Evolutionary conservation across 2,329 filamentous ascomycete genomes (phyloP).

Genomic region (Seiridium unicorne): DNA sequence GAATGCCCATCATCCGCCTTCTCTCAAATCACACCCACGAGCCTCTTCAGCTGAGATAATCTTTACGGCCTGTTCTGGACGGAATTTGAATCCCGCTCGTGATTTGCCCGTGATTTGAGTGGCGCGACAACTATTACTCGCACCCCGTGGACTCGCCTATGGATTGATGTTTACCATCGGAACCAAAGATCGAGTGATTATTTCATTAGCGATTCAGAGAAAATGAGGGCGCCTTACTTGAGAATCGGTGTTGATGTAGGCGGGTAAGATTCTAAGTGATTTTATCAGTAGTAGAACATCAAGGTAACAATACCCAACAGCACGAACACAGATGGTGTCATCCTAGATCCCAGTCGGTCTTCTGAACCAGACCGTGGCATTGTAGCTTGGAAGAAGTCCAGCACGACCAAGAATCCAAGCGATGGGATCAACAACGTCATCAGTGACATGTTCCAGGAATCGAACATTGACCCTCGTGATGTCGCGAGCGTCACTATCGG

Average conservation of each 20-base stretch:
- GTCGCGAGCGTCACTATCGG: conserved; percentile 48
- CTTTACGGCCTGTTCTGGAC: no score
- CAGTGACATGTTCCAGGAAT: conserved; percentile 14
- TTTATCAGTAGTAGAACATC: neutral
- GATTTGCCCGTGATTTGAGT: no score
- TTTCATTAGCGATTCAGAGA: neutral
- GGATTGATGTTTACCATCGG: no score
- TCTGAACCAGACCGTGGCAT: conserved; percentile 5
- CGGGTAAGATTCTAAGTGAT: conserved; percentile 9
- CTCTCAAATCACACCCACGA: no score
- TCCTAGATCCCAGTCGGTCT: conserved; percentile 15
- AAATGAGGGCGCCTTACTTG: conserved; percentile 10
- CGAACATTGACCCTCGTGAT: conserved; percentile 19
- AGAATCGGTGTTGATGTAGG: conserved; percentile 19
- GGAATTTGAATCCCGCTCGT: no score
- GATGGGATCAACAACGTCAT: conserved; percentile 18
- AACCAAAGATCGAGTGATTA: neutral
- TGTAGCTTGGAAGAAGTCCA: conserved; percentile 14
- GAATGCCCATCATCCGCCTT: no score
- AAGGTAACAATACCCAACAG: neutral
- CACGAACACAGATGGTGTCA: conserved; percentile 20
- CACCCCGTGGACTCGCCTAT: no score
- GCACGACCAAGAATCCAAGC: conserved; percentile 17
- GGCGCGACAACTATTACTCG: no score
- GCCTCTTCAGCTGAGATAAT: neutral